Conservation (phyloP, 208 protist genomes). For the Angomonas ambiguus region DNA sequence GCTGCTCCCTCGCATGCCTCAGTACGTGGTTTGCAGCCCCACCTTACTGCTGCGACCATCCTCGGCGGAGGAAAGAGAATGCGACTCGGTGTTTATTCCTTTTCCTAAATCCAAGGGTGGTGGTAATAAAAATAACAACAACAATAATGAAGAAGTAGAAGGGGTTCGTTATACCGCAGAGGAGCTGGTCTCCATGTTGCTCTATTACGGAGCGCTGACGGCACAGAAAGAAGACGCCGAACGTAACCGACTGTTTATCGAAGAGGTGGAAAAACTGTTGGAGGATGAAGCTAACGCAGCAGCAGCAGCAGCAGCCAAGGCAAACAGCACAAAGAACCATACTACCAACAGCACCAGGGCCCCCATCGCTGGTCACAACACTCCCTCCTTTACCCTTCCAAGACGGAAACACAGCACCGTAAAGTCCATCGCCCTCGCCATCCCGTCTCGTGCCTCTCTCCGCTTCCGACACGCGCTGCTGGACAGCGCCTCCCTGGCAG, state of each 20-base stretch:
- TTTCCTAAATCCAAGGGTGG: background rate
- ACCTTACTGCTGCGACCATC: constrained; percentile 31
- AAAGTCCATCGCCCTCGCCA: constrained; percentile 34
- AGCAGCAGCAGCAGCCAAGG: background rate
- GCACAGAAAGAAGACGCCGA: constrained; percentile 36
- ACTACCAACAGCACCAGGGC: background rate
- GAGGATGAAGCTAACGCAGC: constrained; percentile 10
- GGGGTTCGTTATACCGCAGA: constrained; percentile 50
- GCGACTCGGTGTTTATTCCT: background rate
- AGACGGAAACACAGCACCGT: constrained; percentile 13
- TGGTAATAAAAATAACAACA: no score
- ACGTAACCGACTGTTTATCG: constrained; percentile 21
- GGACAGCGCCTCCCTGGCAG: constrained; percentile 80
- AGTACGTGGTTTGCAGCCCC: constrained; percentile 54
- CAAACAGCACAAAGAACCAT: background rate
- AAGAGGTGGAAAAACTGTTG: background rate
- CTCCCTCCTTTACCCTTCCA: constrained; percentile 22
- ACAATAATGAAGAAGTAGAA: constrained; percentile 8
- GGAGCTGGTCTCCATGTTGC: constrained; percentile 84
- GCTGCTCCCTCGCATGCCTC: constrained; percentile 73
- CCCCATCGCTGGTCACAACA: constrained; percentile 21
- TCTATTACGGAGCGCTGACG: constrained; percentile 62
- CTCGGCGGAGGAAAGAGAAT: background rate
- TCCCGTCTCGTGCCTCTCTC: constrained; percentile 37
- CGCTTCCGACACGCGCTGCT: constrained; percentile 81